phyloP scores from a whole-genome alignment of 202 grass and related monocot genomes.

The Schoenoplectus tabernaemontani region DNA sequence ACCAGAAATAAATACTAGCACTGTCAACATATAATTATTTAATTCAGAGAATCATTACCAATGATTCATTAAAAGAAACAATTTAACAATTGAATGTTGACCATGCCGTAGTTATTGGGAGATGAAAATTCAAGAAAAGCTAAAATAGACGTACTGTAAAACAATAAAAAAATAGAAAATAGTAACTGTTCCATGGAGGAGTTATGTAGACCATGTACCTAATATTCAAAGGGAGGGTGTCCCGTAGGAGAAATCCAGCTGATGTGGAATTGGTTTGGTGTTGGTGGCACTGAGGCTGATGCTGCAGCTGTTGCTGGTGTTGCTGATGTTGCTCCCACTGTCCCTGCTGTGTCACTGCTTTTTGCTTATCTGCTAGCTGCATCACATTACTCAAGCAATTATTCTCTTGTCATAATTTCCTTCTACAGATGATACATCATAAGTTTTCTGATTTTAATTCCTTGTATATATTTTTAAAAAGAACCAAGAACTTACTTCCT shows the following conservation, averaged over 20 bases:
- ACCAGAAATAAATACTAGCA: background rate
- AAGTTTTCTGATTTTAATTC: background rate
- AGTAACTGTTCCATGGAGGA: background rate
- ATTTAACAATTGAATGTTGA: background rate
- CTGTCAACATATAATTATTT: background rate
- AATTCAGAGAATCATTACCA: background rate
- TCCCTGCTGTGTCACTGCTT: slow-evolving; percentile 27
- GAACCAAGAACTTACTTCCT: slow-evolving; percentile 42
- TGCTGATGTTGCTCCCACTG: slow-evolving; percentile 28
- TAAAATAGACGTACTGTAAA: background rate
- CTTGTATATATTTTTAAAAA: background rate
- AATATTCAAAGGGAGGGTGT: slow-evolving; percentile 38
- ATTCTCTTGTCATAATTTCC: background rate
- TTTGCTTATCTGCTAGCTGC: slow-evolving; percentile 75
- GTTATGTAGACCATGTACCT: slow-evolving; percentile 29
- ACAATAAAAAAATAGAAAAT: background rate
- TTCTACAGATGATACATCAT: slow-evolving; percentile 4
- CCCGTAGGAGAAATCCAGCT: slow-evolving; percentile 40
- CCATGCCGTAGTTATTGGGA: background rate
- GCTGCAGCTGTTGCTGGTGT: slow-evolving; percentile 1
- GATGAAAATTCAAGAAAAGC: background rate
- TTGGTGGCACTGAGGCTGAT: slow-evolving; percentile 7
- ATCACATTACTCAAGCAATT: slow-evolving; percentile 8
- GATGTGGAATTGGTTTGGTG: slow-evolving; percentile 45
- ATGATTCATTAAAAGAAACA: background rate